Base-by-base conservation (phyloP, 2,329 filamentous ascomycete species). In the Amauroascus niger region DNA sequence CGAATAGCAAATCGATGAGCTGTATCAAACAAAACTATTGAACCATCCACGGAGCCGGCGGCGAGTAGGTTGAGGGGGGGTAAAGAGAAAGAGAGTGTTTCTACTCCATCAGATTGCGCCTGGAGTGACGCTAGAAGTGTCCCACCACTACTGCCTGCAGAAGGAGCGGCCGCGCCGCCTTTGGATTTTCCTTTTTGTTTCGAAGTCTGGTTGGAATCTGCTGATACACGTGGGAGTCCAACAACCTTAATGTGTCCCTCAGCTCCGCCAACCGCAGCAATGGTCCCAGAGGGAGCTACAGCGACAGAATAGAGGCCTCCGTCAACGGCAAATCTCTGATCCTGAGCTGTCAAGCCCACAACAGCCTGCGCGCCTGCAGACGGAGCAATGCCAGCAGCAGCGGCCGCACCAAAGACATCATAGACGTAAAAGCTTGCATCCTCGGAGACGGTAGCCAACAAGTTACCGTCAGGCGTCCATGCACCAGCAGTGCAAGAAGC, bases 321-420 rank as follows among this genome's bases (percentile, higher is more conserved):
- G 55, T 95, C 87, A 48, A 97, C 86, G 30, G 81, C 83, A 73
- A 98, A 98, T 45, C 93, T 83, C 74, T 95, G 87, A 71, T 98
- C 93, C 13, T 81, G 77, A 0, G 78, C 79, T 1, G 87, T 95
- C 44, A 96, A 76, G 0, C 82, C 83, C 6, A 97, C 81, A 11
- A 90, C 82, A 0, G 87, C 76, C 59, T 82, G 81, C 13, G 77
- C 74, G 22, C 78, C 75, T 4, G 76, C 74, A 1, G 76, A 75
- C 22, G 78, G 74, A 1, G 75, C 74, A 13, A 84, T 67, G 2
- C 80, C 82, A 7, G 80, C 79, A 0, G 78, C 84, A 2, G 84
- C 83, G 1, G 87, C 87, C 20, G 82, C 79, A 47, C 88, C 87
- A 72, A 89, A 95, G 13, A 90, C 85, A 65, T 97, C 93, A 81